phyloP scores from a whole-genome alignment of 2,329 filamentous ascomycete species.

The Ophiostoma novo-ulmi region DNA sequence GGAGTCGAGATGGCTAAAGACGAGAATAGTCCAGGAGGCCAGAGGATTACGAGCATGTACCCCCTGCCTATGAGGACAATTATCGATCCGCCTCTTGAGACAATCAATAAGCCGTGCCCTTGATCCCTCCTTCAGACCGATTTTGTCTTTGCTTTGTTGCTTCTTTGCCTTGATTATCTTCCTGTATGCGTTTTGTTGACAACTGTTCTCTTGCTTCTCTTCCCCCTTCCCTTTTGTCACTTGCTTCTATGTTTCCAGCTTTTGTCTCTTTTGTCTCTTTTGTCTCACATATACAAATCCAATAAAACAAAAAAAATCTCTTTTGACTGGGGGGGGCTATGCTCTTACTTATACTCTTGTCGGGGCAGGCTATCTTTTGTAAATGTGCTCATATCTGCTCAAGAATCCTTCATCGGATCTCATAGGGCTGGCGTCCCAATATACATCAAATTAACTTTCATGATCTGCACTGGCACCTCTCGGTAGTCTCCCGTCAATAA shows the following conservation, averaged over 20 bases:
- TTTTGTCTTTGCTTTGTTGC: too few relatives aligned
- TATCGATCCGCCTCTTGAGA: too few relatives aligned
- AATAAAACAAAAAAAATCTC: too few relatives aligned
- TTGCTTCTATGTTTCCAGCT: not conserved
- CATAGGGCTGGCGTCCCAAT: not conserved
- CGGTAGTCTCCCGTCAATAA: not conserved
- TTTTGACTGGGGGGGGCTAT: not conserved
- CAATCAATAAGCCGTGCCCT: too few relatives aligned
- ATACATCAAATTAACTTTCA: not conserved
- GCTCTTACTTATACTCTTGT: not conserved
- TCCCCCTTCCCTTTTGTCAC: not conserved
- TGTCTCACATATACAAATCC: too few relatives aligned
- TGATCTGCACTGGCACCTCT: not conserved
- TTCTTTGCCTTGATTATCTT: too few relatives aligned
- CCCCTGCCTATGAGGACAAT: too few relatives aligned
- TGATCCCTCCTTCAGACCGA: too few relatives aligned
- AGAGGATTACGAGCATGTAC: too few relatives aligned
- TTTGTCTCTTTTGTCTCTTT: not conserved
- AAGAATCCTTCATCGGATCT: not conserved
- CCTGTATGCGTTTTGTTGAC: not conserved
- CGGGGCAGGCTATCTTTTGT: not conserved
- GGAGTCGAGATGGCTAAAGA: too few relatives aligned
- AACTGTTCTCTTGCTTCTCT: not conserved
- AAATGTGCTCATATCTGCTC: slow-evolving; percentile 4
- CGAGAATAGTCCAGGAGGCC: too few relatives aligned